Base-by-base conservation (phyloP, 148 eudicot species). In the Selenicereus undatus region DNA sequence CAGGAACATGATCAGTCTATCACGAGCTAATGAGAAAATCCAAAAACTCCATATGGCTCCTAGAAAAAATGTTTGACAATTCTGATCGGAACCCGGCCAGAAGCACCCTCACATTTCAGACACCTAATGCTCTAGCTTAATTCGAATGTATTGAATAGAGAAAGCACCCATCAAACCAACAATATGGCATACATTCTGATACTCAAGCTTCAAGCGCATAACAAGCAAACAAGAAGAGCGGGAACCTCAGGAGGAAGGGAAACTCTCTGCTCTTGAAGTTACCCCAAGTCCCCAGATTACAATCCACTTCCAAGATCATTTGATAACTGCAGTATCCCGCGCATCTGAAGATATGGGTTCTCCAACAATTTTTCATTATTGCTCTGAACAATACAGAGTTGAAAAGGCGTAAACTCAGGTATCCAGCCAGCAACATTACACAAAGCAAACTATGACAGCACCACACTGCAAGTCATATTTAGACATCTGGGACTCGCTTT, bases 301-400 rank as follows among this genome's bases (percentile, higher is more conserved):
- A 84, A 70, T 51, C 84, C 83, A 83, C 81, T 77, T 84, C 86
- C 87, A 80, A 76, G 86, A 86, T 96, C 98, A 90, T 90, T 96
- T 76, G 91, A 86, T 80, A 96, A 81, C 78, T 96, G 98, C 88
- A 96, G 95, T 83, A 96, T 89, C 76, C 99, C 99, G 43, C 98
- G 97, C 97, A 96, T 94, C 88, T 96, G 99, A 86, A 96, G 99
- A 83, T 96, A 96, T 27, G 99, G 99, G 86, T 96, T 96, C 81
- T 96, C 99, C 87, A 96, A 86, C 69, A 96, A 90, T 83, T 96
- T 96, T 85, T 96, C 99, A 77, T 96, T 96, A 87, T 96, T 96
- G 81, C 95, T 96, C 98, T 94, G 94, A 85, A 83, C 8, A 30
- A 79, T 9, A 27, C 16, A 30, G 2, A 58, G 60, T 78, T 60